Percentiles rank a stretch among this genome's conserved stretches.
Evolutionary conservation across 176 grass and related monocot species (phyloP).

Genomic region (Raddia distichophylla): DNA sequence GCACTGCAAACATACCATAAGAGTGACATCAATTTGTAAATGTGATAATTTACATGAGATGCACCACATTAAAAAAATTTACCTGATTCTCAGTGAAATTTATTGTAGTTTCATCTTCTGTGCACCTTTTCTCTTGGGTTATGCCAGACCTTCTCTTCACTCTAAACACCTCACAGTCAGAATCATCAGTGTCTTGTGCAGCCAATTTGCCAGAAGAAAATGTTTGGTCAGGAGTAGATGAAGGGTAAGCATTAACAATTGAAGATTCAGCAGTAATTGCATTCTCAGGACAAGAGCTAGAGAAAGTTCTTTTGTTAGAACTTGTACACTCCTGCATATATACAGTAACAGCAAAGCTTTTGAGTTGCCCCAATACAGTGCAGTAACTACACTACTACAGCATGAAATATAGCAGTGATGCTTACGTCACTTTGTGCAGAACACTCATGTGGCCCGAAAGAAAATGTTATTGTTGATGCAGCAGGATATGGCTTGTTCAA

Average conservation of each 20-base stretch:
- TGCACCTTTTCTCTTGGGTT: slow-evolving; percentile 34
- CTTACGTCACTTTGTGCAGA: slow-evolving; percentile 66
- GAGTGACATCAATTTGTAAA: slow-evolving; percentile 12
- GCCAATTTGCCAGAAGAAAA: slow-evolving; percentile 45
- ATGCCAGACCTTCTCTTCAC: slow-evolving; percentile 80
- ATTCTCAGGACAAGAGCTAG: slow-evolving; percentile 42
- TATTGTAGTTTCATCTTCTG: slow-evolving; percentile 41
- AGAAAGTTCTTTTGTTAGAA: slow-evolving; percentile 48
- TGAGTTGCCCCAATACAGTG: slow-evolving; percentile 16
- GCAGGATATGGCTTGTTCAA: slow-evolving; percentile 56
- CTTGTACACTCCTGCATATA: slow-evolving; percentile 63
- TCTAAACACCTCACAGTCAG: slow-evolving; percentile 83
- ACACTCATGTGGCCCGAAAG: slow-evolving; percentile 43
- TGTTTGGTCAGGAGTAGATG: slow-evolving; percentile 42
- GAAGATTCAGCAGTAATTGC: slow-evolving; percentile 44
- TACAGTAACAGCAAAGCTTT: slow-evolving; percentile 31
- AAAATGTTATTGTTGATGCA: slow-evolving; percentile 57
- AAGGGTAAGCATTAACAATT: slow-evolving; percentile 35
- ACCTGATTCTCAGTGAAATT: slow-evolving; percentile 76
- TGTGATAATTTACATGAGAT: slow-evolving; percentile 1
- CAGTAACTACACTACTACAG: slow-evolving; percentile 36
- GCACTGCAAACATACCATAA: slow-evolving; percentile 6
- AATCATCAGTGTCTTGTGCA: slow-evolving; percentile 80
- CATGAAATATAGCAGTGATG: slow-evolving; percentile 15
- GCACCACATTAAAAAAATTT: not conserved